A percentile compares a stretch with the other conserved stretches of the same genome.
phyloP scores from a whole-genome alignment of 2,329 filamentous ascomycete genomes.

The Penicillium sp. region DNA sequence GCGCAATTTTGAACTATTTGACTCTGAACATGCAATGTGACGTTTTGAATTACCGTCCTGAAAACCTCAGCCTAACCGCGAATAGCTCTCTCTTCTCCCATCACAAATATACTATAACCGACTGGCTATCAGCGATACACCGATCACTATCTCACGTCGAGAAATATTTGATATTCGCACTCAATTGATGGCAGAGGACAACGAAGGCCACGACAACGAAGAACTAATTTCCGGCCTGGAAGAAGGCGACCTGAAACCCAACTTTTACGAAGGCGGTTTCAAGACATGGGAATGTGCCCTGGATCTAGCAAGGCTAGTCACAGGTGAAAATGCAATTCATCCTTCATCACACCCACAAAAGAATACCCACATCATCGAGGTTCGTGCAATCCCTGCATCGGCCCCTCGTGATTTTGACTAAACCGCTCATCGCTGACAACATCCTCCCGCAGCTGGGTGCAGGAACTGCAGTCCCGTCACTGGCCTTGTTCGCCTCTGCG shows the following conservation, averaged over 20 bases:
- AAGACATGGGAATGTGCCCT: slow-evolving; percentile 71
- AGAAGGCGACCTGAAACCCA: slow-evolving; percentile 61
- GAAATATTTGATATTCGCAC: slow-evolving; percentile 67
- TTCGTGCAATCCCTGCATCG: slow-evolving; percentile 22
- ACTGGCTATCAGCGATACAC: slow-evolving; percentile 46
- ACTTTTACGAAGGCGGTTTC: slow-evolving; percentile 69
- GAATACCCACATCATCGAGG: slow-evolving; percentile 48
- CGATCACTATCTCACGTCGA: slow-evolving; percentile 54
- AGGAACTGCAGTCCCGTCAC: slow-evolving; percentile 63
- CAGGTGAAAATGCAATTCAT: slow-evolving; percentile 19
- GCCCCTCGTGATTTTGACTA: not conserved
- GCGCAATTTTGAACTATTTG: not conserved
- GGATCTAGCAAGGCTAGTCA: slow-evolving; percentile 56
- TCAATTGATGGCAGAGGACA: slow-evolving; percentile 65
- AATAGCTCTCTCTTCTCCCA: slow-evolving; percentile 59
- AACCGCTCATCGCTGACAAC: not conserved
- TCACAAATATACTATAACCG: slow-evolving; percentile 64
- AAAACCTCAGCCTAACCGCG: too few relatives aligned
- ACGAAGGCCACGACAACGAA: slow-evolving; percentile 48
- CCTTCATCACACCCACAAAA: slow-evolving; percentile 14
- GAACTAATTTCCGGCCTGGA: slow-evolving; percentile 54
- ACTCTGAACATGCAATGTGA: too few relatives aligned
- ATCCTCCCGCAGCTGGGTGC: slow-evolving; percentile 57
- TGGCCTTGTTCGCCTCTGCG: slow-evolving; percentile 59
- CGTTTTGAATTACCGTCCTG: too few relatives aligned